Evolutionary conservation across 208 protist genomes (phyloP).

Genomic region (Leishmania amazonensis): DNA sequence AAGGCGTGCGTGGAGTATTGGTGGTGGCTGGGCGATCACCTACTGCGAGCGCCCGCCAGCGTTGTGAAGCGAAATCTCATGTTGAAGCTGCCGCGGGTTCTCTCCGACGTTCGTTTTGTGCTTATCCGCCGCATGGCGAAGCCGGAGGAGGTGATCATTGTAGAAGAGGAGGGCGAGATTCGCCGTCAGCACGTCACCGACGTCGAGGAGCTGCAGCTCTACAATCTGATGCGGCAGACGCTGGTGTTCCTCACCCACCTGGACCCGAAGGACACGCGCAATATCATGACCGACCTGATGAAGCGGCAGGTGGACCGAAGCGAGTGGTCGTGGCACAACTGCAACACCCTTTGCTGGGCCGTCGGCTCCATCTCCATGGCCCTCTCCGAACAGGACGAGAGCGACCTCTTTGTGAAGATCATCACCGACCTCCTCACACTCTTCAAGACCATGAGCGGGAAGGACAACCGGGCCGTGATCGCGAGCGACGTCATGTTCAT

Average conservation of each 20-base stretch:
- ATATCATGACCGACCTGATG: slow-evolving; percentile 95
- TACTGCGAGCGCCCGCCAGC: slow-evolving; percentile 46
- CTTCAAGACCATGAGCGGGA: slow-evolving; percentile 95
- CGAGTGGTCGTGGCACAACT: slow-evolving; percentile 96
- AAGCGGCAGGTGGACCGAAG: slow-evolving; percentile 78
- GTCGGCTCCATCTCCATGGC: slow-evolving; percentile 98
- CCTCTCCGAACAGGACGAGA: slow-evolving; percentile 96
- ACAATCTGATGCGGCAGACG: slow-evolving; percentile 97
- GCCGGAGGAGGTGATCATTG: slow-evolving; percentile 99
- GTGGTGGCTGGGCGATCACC: slow-evolving; percentile 87
- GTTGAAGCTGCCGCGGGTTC: slow-evolving; percentile 58
- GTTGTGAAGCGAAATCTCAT: slow-evolving; percentile 64
- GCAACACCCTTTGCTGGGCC: slow-evolving; percentile 99
- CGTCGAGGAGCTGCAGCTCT: slow-evolving; percentile 97
- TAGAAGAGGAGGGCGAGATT: slow-evolving; percentile 98
- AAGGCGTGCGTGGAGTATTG: slow-evolving; percentile 99
- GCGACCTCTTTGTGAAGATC: slow-evolving; percentile 97
- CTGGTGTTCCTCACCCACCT: slow-evolving; percentile 98
- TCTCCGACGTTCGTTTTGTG: slow-evolving; percentile 93
- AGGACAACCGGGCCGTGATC: slow-evolving; percentile 99
- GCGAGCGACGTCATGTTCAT: slow-evolving; percentile 99
- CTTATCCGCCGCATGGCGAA: slow-evolving; percentile 98
- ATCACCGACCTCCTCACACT: slow-evolving; percentile 98
- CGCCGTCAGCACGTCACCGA: slow-evolving; percentile 97
- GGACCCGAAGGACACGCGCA: slow-evolving; percentile 94